Percentiles rank a stretch among this genome's conserved stretches.
phyloP scores from a whole-genome alignment of 2,329 filamentous ascomycete species.

The Botryotinia narcissicola region DNA sequence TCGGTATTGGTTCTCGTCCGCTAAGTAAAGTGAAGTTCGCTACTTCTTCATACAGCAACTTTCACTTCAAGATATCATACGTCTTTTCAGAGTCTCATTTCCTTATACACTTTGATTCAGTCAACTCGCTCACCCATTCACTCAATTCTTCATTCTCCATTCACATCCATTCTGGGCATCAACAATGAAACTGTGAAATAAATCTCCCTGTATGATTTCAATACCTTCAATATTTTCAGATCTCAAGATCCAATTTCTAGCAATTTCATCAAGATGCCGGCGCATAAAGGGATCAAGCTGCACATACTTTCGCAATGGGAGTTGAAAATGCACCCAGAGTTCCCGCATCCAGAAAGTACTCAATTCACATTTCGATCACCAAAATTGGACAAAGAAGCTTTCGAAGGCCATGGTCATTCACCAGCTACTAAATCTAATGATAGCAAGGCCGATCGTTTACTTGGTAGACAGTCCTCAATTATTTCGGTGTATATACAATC shows the following conservation, averaged over 20 bases:
- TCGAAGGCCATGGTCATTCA: not conserved
- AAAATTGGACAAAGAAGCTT: not conserved
- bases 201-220: not conserved
- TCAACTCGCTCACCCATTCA: not conserved
- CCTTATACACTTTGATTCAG: not conserved
- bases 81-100: not conserved
- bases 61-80: not conserved
- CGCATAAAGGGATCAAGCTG: conserved; percentile 33
- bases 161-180: not conserved
- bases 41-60: not conserved
- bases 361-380: conserved; percentile 41
- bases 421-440: conserved; percentile 27
- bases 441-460: conserved; percentile 36
- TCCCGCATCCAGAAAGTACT: conserved; percentile 52
- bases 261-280: conserved; percentile 31
- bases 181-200: not conserved
- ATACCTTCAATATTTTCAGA: not conserved
- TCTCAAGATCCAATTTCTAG: not conserved
- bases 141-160: not conserved
- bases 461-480: conserved; percentile 39
- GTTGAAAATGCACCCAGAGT: conserved; percentile 48
- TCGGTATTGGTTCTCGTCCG: not conserved
- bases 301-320: conserved; percentile 33
- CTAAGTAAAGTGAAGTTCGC: conserved; percentile 1
- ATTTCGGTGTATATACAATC: conserved; percentile 58